Percentiles rank a stretch among this genome's conserved stretches.
Evolutionary conservation across 2,329 filamentous ascomycete species (phyloP).

Genomic region (Aspergillus eucalypticola): DNA sequence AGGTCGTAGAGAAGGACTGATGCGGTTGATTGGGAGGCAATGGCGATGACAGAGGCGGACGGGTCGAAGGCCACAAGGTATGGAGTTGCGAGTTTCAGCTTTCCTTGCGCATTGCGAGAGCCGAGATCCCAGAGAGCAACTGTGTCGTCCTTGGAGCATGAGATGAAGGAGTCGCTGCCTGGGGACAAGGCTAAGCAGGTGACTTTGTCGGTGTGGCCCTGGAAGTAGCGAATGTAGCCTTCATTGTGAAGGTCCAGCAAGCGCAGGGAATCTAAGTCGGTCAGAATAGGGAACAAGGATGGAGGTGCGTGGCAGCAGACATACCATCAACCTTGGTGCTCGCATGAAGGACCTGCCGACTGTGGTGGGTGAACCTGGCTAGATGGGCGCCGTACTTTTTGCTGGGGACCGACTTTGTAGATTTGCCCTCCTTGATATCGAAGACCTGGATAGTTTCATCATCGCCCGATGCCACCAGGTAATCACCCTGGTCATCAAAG

Average conservation of each 20-base stretch:
- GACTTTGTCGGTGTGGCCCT: slow-evolving; percentile 81
- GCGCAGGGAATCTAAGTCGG: slow-evolving; percentile 67
- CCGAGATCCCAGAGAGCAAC: slow-evolving; percentile 87
- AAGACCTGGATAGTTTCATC: slow-evolving; percentile 96
- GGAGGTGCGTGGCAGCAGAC: slow-evolving; percentile 16
- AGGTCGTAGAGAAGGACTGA: slow-evolving; percentile 87
- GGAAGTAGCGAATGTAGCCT: slow-evolving; percentile 93
- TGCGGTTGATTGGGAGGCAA: slow-evolving; percentile 78
- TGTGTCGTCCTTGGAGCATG: slow-evolving; percentile 86
- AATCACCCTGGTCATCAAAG: slow-evolving; percentile 93
- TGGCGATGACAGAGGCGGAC: slow-evolving; percentile 85
- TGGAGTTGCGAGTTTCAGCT: slow-evolving; percentile 76
- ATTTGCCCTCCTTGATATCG: slow-evolving; percentile 85
- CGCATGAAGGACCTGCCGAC: slow-evolving; percentile 88
- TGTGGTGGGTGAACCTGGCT: slow-evolving; percentile 90
- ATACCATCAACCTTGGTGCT: slow-evolving; percentile 90
- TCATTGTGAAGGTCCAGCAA: slow-evolving; percentile 88
- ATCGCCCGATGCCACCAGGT: slow-evolving; percentile 84
- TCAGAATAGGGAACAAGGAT: background rate
- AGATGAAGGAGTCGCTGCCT: slow-evolving; percentile 86
- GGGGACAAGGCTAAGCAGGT: slow-evolving; percentile 83
- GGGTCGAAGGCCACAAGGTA: slow-evolving; percentile 89
- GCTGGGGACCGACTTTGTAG: slow-evolving; percentile 84
- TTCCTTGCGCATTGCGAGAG: slow-evolving; percentile 76
- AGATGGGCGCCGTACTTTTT: slow-evolving; percentile 97